Base-by-base conservation (phyloP, 2,329 filamentous ascomycete genomes). In the Stemphylium lycopersici region DNA sequence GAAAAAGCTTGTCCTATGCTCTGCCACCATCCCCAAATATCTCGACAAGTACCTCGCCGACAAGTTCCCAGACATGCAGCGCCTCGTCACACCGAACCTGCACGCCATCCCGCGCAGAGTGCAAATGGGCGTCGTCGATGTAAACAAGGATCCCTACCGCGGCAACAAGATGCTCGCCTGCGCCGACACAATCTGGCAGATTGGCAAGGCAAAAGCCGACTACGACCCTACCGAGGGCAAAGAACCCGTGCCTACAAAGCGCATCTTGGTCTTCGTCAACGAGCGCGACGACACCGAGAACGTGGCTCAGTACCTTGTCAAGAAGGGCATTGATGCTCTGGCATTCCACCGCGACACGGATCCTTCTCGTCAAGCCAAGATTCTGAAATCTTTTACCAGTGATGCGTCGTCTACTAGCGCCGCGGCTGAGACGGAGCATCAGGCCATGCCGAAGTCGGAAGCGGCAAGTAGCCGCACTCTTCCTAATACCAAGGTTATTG, bases 71-170 rank as follows among this genome's bases (percentile, higher is more conserved):
- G 83, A 90, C 64, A 91, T 96, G 78, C 80, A 83, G 40, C 89
- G 95, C 56, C 87, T 99, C 59, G 93, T 93, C 1, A 99, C 95
- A 0, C 95, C 95, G 0, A 97, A 98, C 70, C 83, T 99, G 0
- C 95, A 99, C 76, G 92, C 95, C 54, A 96, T 99, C 64, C 95
- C 95, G 2, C 88, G 95, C 37, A 88, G 95, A 63, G 93, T 99
- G 0, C 93, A 98, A 73, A 86, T 99, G 4, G 92, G 91, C 52
- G 91, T 98, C 32, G 87, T 99, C 24, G 93, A 99, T 69, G 90
- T 96, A 12, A 88, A 93, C 61, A 91, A 90, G 64, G 88, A 96
- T n/a, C 93, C 93, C 0, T 99, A 97, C 78, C 87, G 87, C 59
- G 92, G 95, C 69, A 97, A 96, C 81, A 95, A 96, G 76, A 84